Conservation (phyloP, 2,329 filamentous ascomycete species). For the Talaromyces verruculosus region DNA sequence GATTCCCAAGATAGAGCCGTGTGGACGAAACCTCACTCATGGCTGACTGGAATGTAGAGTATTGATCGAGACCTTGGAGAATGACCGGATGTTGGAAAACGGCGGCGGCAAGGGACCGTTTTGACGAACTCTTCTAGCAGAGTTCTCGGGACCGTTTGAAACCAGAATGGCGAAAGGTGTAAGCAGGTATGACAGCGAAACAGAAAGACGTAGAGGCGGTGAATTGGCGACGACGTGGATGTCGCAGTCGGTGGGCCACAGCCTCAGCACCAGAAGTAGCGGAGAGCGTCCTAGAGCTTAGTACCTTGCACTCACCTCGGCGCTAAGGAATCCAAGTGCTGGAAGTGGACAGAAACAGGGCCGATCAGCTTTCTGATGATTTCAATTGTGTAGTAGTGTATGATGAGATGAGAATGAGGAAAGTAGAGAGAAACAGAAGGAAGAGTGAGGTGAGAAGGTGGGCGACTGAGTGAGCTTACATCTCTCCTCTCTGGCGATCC, state of each 20-base stretch:
- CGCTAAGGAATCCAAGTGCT: slow-evolving; percentile 13
- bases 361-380: not conserved
- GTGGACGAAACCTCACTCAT: slow-evolving; percentile 92
- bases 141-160: not conserved
- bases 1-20: slow-evolving; percentile 94
- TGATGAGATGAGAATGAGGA: not conserved
- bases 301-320: slow-evolving; percentile 15
- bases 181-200: slow-evolving; percentile 1
- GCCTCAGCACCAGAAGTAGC: slow-evolving; percentile 10
- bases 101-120: slow-evolving; percentile 8
- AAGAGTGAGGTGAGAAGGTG: slow-evolving; percentile 4
- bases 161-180: not conserved
- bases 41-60: slow-evolving; percentile 26
- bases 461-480: slow-evolving; percentile 3
- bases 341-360: not conserved
- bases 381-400: not conserved
- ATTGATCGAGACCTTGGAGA: slow-evolving; percentile 5
- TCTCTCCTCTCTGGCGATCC: slow-evolving; percentile 24
- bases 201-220: slow-evolving; percentile 13
- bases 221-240: slow-evolving; percentile 14
- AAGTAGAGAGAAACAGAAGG: not conserved
- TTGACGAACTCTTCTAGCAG: slow-evolving; percentile 9
- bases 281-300: slow-evolving; percentile 17
- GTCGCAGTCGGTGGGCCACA: slow-evolving; percentile 5
- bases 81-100: not conserved